Percentiles rank a stretch among this genome's conserved stretches.
phyloP scores from a whole-genome alignment of 2,329 filamentous ascomycete genomes.

The Cordyceps farinosa region DNA sequence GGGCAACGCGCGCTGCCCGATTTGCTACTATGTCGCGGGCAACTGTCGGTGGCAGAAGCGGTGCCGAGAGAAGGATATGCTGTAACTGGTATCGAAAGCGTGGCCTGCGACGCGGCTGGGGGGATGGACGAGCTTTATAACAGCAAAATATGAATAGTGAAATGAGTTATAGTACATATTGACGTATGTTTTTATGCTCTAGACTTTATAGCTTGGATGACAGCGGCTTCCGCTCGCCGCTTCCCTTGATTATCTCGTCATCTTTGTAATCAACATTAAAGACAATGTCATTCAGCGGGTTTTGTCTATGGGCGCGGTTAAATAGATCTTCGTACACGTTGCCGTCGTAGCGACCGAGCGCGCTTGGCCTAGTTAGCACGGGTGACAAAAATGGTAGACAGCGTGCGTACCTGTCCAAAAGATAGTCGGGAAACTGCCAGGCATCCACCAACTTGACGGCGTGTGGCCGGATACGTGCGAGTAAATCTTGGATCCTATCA shows the following conservation, averaged over 20 bases:
- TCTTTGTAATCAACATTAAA: conserved; percentile 67
- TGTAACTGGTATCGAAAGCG: no score
- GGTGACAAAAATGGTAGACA: background rate
- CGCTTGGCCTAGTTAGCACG: conserved; percentile 25
- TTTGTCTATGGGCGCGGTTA: conserved; percentile 65
- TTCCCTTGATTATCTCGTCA: conserved; percentile 15
- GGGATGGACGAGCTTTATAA: no score
- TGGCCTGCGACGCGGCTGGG: no score
- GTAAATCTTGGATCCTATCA: conserved; percentile 20
- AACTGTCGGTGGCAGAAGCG: background rate
- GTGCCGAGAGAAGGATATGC: background rate
- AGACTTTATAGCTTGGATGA: conserved; percentile 4
- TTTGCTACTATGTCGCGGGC: background rate
- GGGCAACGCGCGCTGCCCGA: background rate
- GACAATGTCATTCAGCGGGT: conserved; percentile 68
- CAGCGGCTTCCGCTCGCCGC: conserved; percentile 12
- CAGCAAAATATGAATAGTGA: background rate
- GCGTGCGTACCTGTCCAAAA: conserved; percentile 55
- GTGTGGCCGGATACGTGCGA: conserved; percentile 70
- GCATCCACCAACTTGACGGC: conserved; percentile 68
- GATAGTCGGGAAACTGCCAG: conserved; percentile 77
- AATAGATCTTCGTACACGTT: conserved; percentile 78
- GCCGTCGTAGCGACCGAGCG: conserved; percentile 66
- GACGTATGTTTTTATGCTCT: background rate
- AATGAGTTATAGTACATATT: background rate